These are phyloP conservation scores for Collybiopsis luxurians DNA, from an alignment of 768 basidiomycete species.

Conservation along the genomic window DNA sequence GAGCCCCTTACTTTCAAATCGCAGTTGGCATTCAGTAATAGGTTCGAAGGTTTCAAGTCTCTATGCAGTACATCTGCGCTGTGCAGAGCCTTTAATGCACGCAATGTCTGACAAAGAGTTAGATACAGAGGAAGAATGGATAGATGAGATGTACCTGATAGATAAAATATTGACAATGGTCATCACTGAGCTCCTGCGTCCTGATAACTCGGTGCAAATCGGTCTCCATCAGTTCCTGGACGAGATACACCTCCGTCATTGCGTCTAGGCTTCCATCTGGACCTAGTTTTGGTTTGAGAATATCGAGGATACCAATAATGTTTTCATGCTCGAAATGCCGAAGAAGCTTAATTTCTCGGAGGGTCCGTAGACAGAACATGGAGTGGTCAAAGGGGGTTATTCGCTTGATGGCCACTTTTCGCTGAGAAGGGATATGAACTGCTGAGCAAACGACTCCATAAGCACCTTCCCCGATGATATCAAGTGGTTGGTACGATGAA, in stretches of 20 bases:
- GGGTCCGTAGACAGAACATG: constrained; percentile 85
- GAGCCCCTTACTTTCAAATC: constrained; percentile 74
- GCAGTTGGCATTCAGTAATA: constrained; percentile 94
- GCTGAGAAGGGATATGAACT: constrained; percentile 69
- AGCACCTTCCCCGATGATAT: constrained; percentile 92
- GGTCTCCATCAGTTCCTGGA: constrained; percentile 84
- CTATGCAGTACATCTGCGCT: constrained; percentile 94
- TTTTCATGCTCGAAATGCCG: constrained; percentile 78
- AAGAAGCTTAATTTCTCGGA: constrained; percentile 90
- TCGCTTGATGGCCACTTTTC: constrained; percentile 93
- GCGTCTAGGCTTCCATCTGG: constrained; percentile 47
- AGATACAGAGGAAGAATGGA: neutral
- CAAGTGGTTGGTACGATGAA: constrained; percentile 65
- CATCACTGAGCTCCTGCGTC: constrained; percentile 91
- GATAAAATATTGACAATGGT: constrained; percentile 96
- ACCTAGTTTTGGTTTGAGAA: constrained; percentile 64
- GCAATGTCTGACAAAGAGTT: constrained; percentile 56
- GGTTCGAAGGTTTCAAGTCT: constrained; percentile 94
- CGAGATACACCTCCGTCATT: constrained; percentile 84
- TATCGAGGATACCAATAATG: constrained; percentile 95
- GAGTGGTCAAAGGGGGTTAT: constrained; percentile 95
- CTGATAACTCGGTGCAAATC: constrained; percentile 96
- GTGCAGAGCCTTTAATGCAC: constrained; percentile 93
- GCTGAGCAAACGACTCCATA: constrained; percentile 93
- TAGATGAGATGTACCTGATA: constrained; percentile 65